Percentiles rank a stretch among this genome's conserved stretches.
These are phyloP conservation scores for Psophocarpus tetragonolobus DNA, from an alignment of 306 rosid species.

Conservation along the genomic window DNA sequence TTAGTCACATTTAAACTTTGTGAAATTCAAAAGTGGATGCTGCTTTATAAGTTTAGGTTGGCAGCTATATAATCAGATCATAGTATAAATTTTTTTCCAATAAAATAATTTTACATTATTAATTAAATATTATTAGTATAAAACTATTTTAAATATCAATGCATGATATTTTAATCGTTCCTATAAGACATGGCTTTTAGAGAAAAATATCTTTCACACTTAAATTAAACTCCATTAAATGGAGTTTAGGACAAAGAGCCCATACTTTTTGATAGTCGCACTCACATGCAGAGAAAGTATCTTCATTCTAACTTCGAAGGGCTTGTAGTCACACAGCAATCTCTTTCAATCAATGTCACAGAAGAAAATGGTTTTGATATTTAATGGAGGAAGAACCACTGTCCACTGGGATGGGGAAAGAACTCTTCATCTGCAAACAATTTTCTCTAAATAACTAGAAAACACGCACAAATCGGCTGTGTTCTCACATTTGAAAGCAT, in stretches of 20 bases:
- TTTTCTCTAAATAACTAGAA: neutral
- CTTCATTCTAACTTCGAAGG: neutral
- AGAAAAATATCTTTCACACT: neutral
- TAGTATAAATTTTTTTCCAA: too few species aligned
- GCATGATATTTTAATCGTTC: too few species aligned
- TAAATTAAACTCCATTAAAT: neutral
- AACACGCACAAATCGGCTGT: neutral
- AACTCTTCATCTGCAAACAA: neutral
- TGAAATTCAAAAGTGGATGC: too few species aligned
- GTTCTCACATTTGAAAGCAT: neutral
- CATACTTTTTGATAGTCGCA: neutral
- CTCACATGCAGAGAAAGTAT: neutral
- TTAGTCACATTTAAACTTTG: too few species aligned
- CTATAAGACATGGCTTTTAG: neutral
- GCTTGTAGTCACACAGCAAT: neutral
- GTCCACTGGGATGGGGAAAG: neutral
- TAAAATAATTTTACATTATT: too few species aligned
- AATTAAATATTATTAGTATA: too few species aligned
- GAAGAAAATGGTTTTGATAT: neutral
- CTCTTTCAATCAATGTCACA: neutral
- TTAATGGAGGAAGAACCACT: neutral
- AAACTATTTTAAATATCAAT: too few species aligned
- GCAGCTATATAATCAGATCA: too few species aligned
- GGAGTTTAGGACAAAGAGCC: neutral
- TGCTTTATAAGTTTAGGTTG: too few species aligned